Evolutionary conservation across 768 basidiomycete genomes (phyloP).

Genomic region (Xerocomus spinulosus): DNA sequence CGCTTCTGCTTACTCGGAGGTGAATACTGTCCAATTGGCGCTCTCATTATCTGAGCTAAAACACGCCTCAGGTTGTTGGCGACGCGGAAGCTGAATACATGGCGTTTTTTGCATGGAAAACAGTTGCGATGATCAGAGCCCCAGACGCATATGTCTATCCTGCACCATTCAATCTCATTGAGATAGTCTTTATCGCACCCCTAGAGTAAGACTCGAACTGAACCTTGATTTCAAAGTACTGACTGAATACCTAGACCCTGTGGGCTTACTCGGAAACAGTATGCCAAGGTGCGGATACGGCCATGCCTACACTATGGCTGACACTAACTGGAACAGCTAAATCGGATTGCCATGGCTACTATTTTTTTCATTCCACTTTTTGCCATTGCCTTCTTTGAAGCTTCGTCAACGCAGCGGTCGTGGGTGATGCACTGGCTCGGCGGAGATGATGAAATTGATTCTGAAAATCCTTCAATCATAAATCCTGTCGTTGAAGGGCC

Average conservation of each 20-base stretch:
- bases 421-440: conserved; percentile 72
- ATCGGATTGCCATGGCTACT: conserved; percentile 69
- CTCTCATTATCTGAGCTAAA: background rate
- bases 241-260: conserved; percentile 34
- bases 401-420: conserved; percentile 46
- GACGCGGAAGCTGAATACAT: conserved; percentile 90
- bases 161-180: conserved; percentile 89
- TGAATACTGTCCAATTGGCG: conserved; percentile 31
- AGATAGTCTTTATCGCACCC: conserved; percentile 74
- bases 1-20: conserved; percentile 87
- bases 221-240: background rate
- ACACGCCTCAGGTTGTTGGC: conserved; percentile 56
- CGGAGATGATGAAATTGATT: conserved; percentile 53
- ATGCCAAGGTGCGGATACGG: conserved; percentile 47
- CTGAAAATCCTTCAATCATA: conserved; percentile 47
- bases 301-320: background rate
- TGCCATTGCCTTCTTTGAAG: conserved; percentile 71
- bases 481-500: conserved; percentile 60
- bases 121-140: conserved; percentile 78
- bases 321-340: conserved; percentile 45
- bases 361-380: conserved; percentile 81
- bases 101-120: conserved; percentile 86
- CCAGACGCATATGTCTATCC: conserved; percentile 82
- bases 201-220: conserved; percentile 60
- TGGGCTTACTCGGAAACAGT: conserved; percentile 46